Evolutionary conservation across 163 green algal genomes (phyloP), one percentile per base, ranked within the genome.

Genomic region (Trebouxia gelatinosa): DNA sequence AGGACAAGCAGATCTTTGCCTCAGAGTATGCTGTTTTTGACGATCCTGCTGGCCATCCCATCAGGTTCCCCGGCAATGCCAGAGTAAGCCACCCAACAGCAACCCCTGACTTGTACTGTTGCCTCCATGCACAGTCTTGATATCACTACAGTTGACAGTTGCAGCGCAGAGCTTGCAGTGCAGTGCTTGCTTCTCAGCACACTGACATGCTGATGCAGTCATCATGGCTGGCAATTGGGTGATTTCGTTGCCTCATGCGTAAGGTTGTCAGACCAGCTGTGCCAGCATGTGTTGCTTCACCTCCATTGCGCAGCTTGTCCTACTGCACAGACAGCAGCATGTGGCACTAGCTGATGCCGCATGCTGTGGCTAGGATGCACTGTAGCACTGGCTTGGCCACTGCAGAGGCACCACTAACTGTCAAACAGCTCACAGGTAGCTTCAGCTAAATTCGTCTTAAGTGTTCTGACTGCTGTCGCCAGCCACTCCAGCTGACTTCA

Each of bases 1-100:
- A 62, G 40, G 66, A 75, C 72, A 75, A 38, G 28, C 34, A 67
- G 29, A 61, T 91, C 3, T 91, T 91, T 72, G 87, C 81, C 6
- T 84, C 62, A 35, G 87, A 91, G 79, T 91, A 90, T 31, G 85
- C 86, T 32, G 82, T 79, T 1, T 70, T 51, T 48, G 39, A 51
- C 23, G 75, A 75, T 37, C 64, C 64, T 37, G 75, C 62, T 70
- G 75, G 61, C 19, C 78, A 77, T 46, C 35, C 35, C 0, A 72
- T 72, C 26, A 79, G 78, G 58, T 83, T 85, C 57, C 82, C 77
- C 58, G 86, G 86, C 70, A 91, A 91, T 65, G 79, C 78, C 23
- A 50, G 79, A 9, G 11, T 34, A 34, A 6, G 62, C 16, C 5
- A 17, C 32, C 31, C 31, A 39, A 29, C 62, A 48, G 13, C 62